Evolutionary conservation across 2,329 filamentous ascomycete genomes (phyloP), one percentile per base, ranked within the genome.

Genomic region (Penicillium sp.): DNA sequence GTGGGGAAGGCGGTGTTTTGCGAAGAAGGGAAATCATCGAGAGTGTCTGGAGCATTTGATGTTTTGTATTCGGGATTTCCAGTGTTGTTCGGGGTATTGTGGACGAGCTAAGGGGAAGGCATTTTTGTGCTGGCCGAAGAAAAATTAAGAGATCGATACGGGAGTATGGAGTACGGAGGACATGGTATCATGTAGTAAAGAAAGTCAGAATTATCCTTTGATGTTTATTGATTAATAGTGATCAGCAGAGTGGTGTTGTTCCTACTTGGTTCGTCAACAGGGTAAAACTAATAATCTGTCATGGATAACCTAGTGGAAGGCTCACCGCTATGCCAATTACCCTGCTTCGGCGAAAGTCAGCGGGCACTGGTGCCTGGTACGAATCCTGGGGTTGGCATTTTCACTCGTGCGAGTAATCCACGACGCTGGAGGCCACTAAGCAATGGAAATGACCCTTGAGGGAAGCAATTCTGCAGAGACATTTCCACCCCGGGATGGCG

Each of bases 401-500:
- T 70, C 72, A 82, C 80, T 81, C 80, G 78, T 74, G 72, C 68
- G 77, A 78, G 79, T 74, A 82, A 78, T 78, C 77, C 73, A 74
- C 76, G 80, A 81, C 73, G 79, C 75, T 81, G 74, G 63, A 69
- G 68, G 71, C 70, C 74, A 74, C 64, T 83, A 79, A 82, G 80
- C 74, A 73, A 78, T 80, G 77, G 74, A 76, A 69, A 67, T 73
- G 68, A 82, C 61, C 58, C 78, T 81, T 80, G 77, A 82, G 80
- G 77, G 78, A 79, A 81, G 80, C 71, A 78, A 82, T 81, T 79
- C 77, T 78, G 79, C 80, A 82, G 78, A 81, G 78, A 76, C 68
- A 70, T 70, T 71, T 77, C 74, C 78, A 76, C 78, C 79, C 78
- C 75, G 74, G 72, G 74, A 72, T 80, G 79, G 80, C 79, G 79